Conservation (phyloP, 495 filamentous ascomycete species). For the Neurospora sp. region DNA sequence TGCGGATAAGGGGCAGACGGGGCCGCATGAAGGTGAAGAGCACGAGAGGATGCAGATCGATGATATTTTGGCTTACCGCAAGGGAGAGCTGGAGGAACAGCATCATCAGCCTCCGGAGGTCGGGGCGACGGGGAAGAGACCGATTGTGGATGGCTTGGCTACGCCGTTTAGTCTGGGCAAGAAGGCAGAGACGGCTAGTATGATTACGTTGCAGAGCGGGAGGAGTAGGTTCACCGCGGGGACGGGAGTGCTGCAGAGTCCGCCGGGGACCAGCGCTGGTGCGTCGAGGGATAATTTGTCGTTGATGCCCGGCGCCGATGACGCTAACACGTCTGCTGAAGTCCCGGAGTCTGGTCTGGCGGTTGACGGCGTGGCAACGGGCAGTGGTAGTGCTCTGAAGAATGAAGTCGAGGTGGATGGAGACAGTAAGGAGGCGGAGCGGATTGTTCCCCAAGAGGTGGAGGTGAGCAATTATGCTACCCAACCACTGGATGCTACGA, state of each 20-base stretch:
- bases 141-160: constrained; percentile 38
- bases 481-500: neutral
- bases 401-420: neutral
- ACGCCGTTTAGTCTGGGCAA: constrained; percentile 39
- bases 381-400: neutral
- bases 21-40: constrained; percentile 10
- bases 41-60: constrained; percentile 23
- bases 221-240: neutral
- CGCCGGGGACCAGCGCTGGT: constrained; percentile 10
- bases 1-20: constrained; percentile 30
- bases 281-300: neutral
- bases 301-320: constrained; percentile 7
- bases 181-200: constrained; percentile 40
- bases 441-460: neutral
- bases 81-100: constrained; percentile 8
- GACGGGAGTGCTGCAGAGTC: constrained; percentile 8
- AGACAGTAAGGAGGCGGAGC: neutral
- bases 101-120: constrained; percentile 13
- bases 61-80: constrained; percentile 17
- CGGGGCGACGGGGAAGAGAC: constrained; percentile 35
- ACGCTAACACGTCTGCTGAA: neutral
- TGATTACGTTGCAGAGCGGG: constrained; percentile 33
- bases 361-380: too few relatives aligned
- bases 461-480: neutral
- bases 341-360: neutral